Base-by-base conservation (phyloP, 2,329 filamentous ascomycete genomes). In the Nemania diffusa region DNA sequence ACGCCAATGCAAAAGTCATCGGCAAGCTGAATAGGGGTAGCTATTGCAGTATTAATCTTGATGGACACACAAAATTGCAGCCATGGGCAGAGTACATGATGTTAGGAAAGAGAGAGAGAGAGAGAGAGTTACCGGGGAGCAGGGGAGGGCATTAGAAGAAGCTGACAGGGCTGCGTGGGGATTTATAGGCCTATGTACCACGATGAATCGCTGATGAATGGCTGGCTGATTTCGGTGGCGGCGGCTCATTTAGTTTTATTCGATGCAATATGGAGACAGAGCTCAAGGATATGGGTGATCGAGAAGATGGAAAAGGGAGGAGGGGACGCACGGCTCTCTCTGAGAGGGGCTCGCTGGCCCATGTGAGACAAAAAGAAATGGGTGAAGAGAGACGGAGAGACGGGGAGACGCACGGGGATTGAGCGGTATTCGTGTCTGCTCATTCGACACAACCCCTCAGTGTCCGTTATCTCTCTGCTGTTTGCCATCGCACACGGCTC, bases 401-500 rank as follows among this genome's bases (percentile, higher is more conserved):
- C 42, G 20, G 20, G 42, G 42, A 20, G 37, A 48, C 37, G n/a
- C n/a, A 40, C 34, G 34, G 34, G 34, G 34, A 40, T 40, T 20
- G 15, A 24, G 46, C 57, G 61, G 34, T 26, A 53, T 62, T 57
- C 42, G 20, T 56, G 57, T 51, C 44, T 60, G 44, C 46, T 27
- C 15, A 32, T 50, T 46, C 44, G 50, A 56, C 34, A 53, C 17
- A 20, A 57, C 56, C 58, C 60, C 57, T 69, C 52, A 56, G 60
- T 7, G 7, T 37, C 46, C 32, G 20, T 51, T 59, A 53, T 44
- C 40, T 51, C 46, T 58, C 52, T 29, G 46, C 11, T 57, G 61
- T 50, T 67, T 69, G 64, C 44, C 64, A 59, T 64, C 48, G 34
- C 53, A 62, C 56, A 64, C 46, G 20, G n/a, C n/a, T 20, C 42